Evolutionary conservation across 345 rosid genomes (phyloP).

Genomic region (Heritiera fomes): DNA sequence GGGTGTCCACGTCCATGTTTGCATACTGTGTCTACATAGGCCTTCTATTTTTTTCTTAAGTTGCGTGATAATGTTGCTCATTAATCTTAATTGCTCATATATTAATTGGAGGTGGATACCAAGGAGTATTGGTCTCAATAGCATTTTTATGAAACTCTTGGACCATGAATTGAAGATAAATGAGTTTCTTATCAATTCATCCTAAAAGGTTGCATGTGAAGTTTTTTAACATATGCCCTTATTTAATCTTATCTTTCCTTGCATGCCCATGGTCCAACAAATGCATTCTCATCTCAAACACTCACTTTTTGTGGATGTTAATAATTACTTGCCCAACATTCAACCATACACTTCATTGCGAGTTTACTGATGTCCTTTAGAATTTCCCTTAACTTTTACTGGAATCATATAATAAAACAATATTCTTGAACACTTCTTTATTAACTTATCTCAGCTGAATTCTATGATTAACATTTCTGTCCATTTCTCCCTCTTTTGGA

Average conservation of each 20-base stretch:
- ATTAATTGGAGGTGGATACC: neutral
- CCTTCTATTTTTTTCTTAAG: neutral
- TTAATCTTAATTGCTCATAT: neutral
- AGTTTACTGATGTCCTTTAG: neutral
- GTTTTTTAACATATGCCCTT: neutral
- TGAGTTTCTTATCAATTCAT: neutral
- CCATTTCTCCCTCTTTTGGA: neutral
- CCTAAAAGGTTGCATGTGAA: neutral
- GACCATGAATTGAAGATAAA: neutral
- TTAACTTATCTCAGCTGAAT: neutral
- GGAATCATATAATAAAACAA: neutral
- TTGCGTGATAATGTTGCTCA: neutral
- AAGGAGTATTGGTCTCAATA: neutral
- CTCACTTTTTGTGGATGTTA: neutral
- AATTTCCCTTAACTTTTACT: neutral
- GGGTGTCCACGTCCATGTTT: neutral
- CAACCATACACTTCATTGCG: neutral
- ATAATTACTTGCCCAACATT: neutral
- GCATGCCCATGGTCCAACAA: neutral
- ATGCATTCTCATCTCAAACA: neutral
- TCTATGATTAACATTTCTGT: neutral
- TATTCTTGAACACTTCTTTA: too few relatives aligned
- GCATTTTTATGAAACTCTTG: neutral
- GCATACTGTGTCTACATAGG: neutral
- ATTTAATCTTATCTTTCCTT: neutral